Percentiles rank a stretch among this genome's conserved stretches.
phyloP scores from a whole-genome alignment of 2,329 filamentous ascomycete species.

The Domatiomyces catenatus region DNA sequence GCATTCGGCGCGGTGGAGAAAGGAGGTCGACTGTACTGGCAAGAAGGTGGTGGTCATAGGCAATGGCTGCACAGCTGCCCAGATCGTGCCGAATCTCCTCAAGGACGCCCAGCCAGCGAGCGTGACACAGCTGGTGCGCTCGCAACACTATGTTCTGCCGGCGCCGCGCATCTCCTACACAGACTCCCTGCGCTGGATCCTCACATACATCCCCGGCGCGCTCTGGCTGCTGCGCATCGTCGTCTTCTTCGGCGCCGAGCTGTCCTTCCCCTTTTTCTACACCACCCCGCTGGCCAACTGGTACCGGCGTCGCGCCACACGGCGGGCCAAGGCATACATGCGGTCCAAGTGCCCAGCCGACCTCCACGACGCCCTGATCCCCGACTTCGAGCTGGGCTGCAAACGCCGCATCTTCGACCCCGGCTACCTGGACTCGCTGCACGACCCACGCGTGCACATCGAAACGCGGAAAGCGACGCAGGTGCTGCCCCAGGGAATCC shows the following conservation, averaged over 20 bases:
- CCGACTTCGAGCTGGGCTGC: slow-evolving; percentile 25
- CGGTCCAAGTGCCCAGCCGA: slow-evolving; percentile 41
- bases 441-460: slow-evolving; percentile 32
- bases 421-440: slow-evolving; percentile 40
- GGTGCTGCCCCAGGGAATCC: slow-evolving; percentile 34
- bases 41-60: slow-evolving; percentile 46
- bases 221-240: slow-evolving; percentile 35
- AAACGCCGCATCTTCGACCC: slow-evolving; percentile 35
- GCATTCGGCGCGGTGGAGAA: slow-evolving; percentile 26
- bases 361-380: slow-evolving; percentile 31
- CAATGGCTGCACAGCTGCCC: slow-evolving; percentile 44
- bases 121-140: slow-evolving; percentile 42
- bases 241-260: slow-evolving; percentile 15
- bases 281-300: neutral
- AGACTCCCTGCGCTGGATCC: slow-evolving; percentile 26
- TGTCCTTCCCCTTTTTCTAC: neutral
- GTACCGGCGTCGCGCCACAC: neutral
- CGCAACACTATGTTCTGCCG: slow-evolving; percentile 44
- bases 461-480: slow-evolving; percentile 36
- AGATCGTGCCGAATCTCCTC: slow-evolving; percentile 43
- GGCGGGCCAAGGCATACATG: neutral
- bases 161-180: slow-evolving; percentile 35
- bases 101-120: slow-evolving; percentile 20
- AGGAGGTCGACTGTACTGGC: slow-evolving; percentile 38
- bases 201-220: slow-evolving; percentile 36